These are phyloP conservation scores for Boletus pseudopeckii DNA, from an alignment of 768 basidiomycete species.

Conservation along the genomic window DNA sequence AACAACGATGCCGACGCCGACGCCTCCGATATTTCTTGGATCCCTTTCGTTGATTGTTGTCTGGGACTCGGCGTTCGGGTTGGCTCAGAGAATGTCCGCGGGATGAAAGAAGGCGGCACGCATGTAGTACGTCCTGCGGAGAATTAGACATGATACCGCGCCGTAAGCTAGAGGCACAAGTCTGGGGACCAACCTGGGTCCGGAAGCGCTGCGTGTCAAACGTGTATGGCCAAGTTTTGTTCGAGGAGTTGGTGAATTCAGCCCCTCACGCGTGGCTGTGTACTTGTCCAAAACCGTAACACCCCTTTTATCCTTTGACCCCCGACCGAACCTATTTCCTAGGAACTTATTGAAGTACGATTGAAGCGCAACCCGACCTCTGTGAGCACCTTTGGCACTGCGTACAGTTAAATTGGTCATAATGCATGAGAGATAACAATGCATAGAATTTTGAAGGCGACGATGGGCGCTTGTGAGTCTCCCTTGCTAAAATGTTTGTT, in stretches of 20 bases:
- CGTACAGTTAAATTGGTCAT: too few relatives aligned
- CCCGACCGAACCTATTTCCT: too few relatives aligned
- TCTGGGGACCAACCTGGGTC: too few relatives aligned
- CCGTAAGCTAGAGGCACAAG: too few relatives aligned
- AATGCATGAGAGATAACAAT: too few relatives aligned
- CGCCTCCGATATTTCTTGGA: neutral
- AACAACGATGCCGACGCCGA: conserved; percentile 25
- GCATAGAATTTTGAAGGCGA: too few relatives aligned
- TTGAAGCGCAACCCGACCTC: neutral
- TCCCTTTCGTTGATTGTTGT: conserved; percentile 18
- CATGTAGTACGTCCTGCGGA: neutral
- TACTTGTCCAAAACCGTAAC: too few relatives aligned
- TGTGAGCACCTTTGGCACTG: neutral
- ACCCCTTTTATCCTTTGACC: too few relatives aligned
- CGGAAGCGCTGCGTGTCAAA: neutral
- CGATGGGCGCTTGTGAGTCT: too few relatives aligned
- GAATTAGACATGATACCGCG: neutral
- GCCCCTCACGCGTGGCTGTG: neutral
- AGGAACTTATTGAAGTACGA: too few relatives aligned
- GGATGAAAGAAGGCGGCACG: neutral
- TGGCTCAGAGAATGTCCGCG: conserved; percentile 26
- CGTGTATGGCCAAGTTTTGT: neutral
- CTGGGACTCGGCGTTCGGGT: conserved; percentile 19
- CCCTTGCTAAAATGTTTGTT: too few relatives aligned
- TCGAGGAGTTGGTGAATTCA: too few relatives aligned